A percentile compares a stretch with the other conserved stretches of the same genome.
phyloP scores from a whole-genome alignment of 1,139 yeast genomes.

The Debaryomycetaceae sp. region DNA sequence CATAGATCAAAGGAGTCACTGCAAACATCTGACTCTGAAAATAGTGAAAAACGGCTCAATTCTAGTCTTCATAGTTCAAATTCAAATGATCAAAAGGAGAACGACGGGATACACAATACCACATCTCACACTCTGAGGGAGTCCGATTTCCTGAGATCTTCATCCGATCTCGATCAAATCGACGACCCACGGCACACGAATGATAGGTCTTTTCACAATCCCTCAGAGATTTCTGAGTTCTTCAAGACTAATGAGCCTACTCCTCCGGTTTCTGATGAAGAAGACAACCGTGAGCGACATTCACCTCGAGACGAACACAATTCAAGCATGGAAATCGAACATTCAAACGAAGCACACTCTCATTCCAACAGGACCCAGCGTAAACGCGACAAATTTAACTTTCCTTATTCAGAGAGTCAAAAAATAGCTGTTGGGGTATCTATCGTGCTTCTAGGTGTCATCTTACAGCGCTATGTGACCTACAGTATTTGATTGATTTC shows the following conservation, averaged over 20 bases:
- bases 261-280: constrained; percentile 20
- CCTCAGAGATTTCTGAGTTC: not conserved
- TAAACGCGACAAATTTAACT: not conserved
- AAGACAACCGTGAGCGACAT: constrained; percentile 4
- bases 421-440: constrained; percentile 2
- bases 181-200: constrained; percentile 45
- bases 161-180: constrained; percentile 36
- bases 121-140: not conserved
- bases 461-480: constrained; percentile 1
- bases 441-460: constrained; percentile 2
- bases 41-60: not conserved
- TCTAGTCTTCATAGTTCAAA: not conserved
- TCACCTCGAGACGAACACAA: not conserved
- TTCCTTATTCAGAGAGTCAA: constrained; percentile 1
- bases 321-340: not conserved
- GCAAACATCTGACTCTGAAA: not conserved
- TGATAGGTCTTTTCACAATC: constrained; percentile 3
- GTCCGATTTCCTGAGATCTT: not conserved
- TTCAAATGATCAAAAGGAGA: not conserved
- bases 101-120: not conserved
- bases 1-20: not conserved
- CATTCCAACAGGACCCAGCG: not conserved
- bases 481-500: not conserved
- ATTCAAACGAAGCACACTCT: not conserved
- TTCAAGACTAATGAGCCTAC: constrained; percentile 10